Conservation (phyloP, 768 basidiomycete genomes). For the Boletus pseudopeckii region DNA sequence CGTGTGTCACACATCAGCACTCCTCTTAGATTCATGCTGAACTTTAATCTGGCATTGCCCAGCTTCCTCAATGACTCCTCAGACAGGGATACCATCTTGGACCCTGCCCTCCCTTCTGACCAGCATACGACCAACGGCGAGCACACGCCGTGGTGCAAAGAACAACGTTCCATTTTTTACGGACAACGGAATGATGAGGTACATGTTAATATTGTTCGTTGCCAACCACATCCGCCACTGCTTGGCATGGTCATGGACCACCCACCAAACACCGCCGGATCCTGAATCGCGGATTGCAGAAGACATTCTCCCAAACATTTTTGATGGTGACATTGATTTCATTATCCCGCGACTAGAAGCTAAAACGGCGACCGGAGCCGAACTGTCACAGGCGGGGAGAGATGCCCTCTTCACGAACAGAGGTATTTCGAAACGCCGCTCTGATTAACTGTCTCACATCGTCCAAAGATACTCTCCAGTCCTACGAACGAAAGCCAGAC, state of each 20-base stretch:
- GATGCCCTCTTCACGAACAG: slow-evolving; percentile 14
- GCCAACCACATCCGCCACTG: slow-evolving; percentile 7
- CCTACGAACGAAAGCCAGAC: slow-evolving; percentile 49
- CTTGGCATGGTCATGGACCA: slow-evolving; percentile 30
- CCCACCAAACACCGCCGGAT: slow-evolving; percentile 23
- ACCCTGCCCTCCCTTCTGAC: not conserved
- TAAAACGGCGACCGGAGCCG: slow-evolving; percentile 17
- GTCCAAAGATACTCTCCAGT: slow-evolving; percentile 38
- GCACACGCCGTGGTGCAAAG: not conserved
- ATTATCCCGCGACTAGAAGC: slow-evolving; percentile 3
- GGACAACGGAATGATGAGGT: slow-evolving; percentile 7
- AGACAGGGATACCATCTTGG: not conserved
- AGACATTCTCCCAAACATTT: slow-evolving; percentile 13
- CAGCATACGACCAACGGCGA: not conserved
- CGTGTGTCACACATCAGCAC: not conserved
- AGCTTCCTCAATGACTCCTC: not conserved
- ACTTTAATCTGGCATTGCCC: not conserved
- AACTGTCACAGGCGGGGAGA: slow-evolving; percentile 18
- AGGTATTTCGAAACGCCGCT: slow-evolving; percentile 12
- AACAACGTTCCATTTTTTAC: not conserved
- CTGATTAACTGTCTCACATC: slow-evolving; percentile 8
- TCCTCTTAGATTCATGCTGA: not conserved
- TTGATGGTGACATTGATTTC: slow-evolving; percentile 21
- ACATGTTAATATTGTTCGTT: slow-evolving; percentile 10
- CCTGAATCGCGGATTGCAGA: not conserved